phyloP scores from a whole-genome alignment of 2,329 filamentous ascomycete genomes.

The Rhinocladiella similis region DNA sequence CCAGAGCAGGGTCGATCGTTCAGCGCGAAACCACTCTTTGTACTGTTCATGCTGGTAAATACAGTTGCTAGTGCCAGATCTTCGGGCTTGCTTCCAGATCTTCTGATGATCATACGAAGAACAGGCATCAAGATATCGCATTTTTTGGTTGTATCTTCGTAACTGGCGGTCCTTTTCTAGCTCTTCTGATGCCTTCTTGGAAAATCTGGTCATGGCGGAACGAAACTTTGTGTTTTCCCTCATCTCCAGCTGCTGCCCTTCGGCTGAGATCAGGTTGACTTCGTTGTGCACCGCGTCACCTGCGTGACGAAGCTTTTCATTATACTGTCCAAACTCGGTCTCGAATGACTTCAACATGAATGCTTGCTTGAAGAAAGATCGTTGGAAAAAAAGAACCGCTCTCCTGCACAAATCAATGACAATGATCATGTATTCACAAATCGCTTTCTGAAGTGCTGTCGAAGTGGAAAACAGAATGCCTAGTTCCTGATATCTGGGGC shows the following conservation, averaged over 20 bases:
- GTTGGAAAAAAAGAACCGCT: slow-evolving; percentile 21
- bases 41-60: slow-evolving; percentile 15
- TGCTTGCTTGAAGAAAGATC: slow-evolving; percentile 11
- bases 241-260: slow-evolving; percentile 3
- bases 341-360: slow-evolving; percentile 18
- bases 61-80: slow-evolving; percentile 19
- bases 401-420: slow-evolving; percentile 22
- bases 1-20: slow-evolving; percentile 19
- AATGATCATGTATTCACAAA: slow-evolving; percentile 26
- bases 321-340: slow-evolving; percentile 11
- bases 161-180: neutral
- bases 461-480: slow-evolving; percentile 23
- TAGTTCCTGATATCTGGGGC: slow-evolving; percentile 25
- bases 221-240: neutral
- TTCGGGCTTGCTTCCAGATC: slow-evolving; percentile 25
- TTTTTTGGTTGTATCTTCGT: neutral
- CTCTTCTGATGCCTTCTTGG: neutral
- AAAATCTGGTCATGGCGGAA: neutral
- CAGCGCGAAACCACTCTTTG: slow-evolving; percentile 16
- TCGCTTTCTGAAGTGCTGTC: slow-evolving; percentile 17
- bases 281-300: slow-evolving; percentile 7
- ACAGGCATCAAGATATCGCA: slow-evolving; percentile 6
- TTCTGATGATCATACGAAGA: slow-evolving; percentile 21
- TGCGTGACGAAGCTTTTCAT: no score
- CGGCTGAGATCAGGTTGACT: slow-evolving; percentile 9